Percentiles rank a stretch among this genome's conserved stretches.
phyloP scores from a whole-genome alignment of 1,284 basidiomycete genomes.

The Jaminaea rosea region DNA sequence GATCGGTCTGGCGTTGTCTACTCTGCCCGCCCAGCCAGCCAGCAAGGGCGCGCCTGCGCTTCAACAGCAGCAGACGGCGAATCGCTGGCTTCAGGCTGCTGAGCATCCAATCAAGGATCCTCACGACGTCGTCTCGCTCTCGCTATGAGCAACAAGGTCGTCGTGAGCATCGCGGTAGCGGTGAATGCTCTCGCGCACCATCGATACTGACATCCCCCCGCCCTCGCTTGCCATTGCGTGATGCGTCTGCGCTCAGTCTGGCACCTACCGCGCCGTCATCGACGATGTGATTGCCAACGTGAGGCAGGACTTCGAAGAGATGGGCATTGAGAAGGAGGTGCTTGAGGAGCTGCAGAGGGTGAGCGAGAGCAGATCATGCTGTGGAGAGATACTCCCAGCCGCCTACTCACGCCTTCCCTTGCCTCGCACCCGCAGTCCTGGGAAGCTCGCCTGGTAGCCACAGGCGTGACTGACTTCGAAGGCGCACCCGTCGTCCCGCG shows the following conservation, averaged over 20 bases:
- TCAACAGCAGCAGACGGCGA: no score
- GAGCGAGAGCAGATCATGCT: constrained; percentile 48
- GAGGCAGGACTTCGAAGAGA: constrained; percentile 92
- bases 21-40: no score
- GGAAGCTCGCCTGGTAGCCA: constrained; percentile 83
- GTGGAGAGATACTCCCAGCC: no score
- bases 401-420: constrained; percentile 6
- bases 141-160: not conserved
- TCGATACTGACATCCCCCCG: not conserved
- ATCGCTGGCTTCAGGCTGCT: no score
- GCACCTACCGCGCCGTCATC: constrained; percentile 84
- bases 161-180: not conserved
- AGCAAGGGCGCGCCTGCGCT: no score
- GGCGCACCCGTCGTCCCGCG: constrained; percentile 52
- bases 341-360: constrained; percentile 78
- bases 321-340: constrained; percentile 85
- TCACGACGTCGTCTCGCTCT: no score
- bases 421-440: constrained; percentile 61
- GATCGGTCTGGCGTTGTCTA: no score
- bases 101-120: not conserved
- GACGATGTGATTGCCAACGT: constrained; percentile 86
- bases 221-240: not conserved
- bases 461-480: constrained; percentile 88
- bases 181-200: not conserved
- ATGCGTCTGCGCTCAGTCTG: constrained; percentile 56